phyloP scores from a whole-genome alignment of 2,329 filamentous ascomycete genomes.

The Neocucurbitaria cava region DNA sequence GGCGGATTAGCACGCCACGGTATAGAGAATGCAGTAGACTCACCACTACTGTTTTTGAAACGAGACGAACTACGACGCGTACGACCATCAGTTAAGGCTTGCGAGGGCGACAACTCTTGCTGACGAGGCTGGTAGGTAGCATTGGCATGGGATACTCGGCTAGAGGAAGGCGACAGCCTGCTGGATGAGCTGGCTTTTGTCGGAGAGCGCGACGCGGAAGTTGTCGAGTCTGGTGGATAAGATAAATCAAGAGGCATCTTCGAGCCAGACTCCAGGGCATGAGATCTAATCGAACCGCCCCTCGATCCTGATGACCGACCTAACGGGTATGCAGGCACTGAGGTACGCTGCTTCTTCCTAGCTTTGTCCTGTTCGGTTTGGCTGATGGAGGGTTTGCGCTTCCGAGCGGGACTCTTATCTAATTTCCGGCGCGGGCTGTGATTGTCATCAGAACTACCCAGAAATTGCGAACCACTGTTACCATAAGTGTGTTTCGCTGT shows the following conservation, averaged over 20 bases:
- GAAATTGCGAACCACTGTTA: background rate
- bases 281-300: background rate
- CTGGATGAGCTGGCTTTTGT: background rate
- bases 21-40: background rate
- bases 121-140: constrained; percentile 1
- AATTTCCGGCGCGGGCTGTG: background rate
- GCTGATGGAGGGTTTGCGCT: constrained; percentile 15
- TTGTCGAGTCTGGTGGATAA: background rate
- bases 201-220: background rate
- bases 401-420: background rate
- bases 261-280: background rate
- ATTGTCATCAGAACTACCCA: background rate
- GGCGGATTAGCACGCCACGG: background rate
- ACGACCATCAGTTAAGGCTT: background rate
- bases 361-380: background rate
- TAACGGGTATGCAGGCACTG: constrained; percentile 1
- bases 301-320: background rate
- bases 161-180: background rate
- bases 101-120: background rate
- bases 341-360: constrained; percentile 16
- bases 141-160: background rate
- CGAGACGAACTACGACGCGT: constrained; percentile 5
- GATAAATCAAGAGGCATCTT: background rate
- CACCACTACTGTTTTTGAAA: constrained; percentile 13
- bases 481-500: constrained; percentile 4